A percentile compares a stretch with the other conserved stretches of the same genome.
phyloP scores from a whole-genome alignment of 805 yeast genomes.

The Schwanniomyces vanrijiae region DNA sequence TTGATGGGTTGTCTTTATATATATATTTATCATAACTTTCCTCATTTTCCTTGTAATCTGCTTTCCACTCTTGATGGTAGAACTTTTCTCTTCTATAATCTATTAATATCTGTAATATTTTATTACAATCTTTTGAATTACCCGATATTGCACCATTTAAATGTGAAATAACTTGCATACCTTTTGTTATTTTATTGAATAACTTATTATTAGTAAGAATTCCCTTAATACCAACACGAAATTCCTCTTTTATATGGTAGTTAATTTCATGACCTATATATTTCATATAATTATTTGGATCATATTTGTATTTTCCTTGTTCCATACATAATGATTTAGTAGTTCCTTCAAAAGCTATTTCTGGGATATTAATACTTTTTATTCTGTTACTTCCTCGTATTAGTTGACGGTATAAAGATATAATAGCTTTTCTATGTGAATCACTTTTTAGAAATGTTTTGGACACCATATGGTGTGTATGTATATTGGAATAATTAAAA shows the following conservation, averaged over 20 bases:
- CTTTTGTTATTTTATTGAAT: conserved; percentile 6
- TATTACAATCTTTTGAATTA: conserved; percentile 1
- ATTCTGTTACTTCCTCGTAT: conserved; percentile 3
- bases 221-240: conserved; percentile 5
- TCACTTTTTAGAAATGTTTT: conserved; percentile 1
- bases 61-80: conserved; percentile 17
- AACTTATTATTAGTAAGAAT: background rate
- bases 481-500: background rate
- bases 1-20: background rate
- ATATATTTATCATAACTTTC: conserved; percentile 2
- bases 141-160: conserved; percentile 5
- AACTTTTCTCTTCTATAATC: conserved; percentile 11
- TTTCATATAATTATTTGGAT: conserved; percentile 13
- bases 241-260: conserved; percentile 15
- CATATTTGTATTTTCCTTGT: conserved; percentile 1
- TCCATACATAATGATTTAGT: conserved; percentile 3
- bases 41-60: conserved; percentile 7
- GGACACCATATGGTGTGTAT: background rate
- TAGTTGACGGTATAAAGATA: conserved; percentile 8
- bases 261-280: conserved; percentile 17
- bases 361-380: background rate
- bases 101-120: conserved; percentile 13
- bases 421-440: conserved; percentile 6
- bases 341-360: background rate
- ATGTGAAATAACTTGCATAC: conserved; percentile 9